Evolutionary conservation across 2,329 filamentous ascomycete genomes (phyloP).

Genomic region (Kalmusia sp.): DNA sequence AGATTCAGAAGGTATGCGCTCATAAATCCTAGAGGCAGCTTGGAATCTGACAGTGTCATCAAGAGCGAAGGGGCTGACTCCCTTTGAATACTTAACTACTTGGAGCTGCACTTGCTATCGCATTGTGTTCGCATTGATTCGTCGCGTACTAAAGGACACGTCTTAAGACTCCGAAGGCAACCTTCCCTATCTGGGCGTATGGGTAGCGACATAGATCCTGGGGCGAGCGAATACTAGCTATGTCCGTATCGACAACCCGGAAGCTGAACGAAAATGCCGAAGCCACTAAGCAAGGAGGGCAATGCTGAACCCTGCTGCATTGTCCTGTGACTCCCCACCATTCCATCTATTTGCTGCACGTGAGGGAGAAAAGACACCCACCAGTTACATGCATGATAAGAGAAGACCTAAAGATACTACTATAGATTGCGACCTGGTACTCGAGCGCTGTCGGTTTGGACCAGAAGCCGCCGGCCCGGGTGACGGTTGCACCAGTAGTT

Average conservation of each 20-base stretch:
- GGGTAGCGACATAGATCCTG: background rate
- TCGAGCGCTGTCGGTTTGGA: background rate
- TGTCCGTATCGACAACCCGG: conserved; percentile 4
- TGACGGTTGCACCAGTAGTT: background rate
- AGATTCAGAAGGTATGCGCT: background rate
- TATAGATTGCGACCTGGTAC: conserved; percentile 5
- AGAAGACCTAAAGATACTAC: background rate
- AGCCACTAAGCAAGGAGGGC: conserved; percentile 10
- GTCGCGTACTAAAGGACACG: conserved; percentile 5
- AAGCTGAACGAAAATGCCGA: conserved; percentile 9
- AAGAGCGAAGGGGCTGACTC: conserved; percentile 3
- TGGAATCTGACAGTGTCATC: conserved; percentile 7
- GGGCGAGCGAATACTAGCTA: conserved; percentile 2
- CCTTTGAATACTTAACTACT: conserved; percentile 5
- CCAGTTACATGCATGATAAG: conserved; percentile 4
- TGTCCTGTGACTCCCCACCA: conserved; percentile 8
- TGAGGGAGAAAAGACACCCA: background rate
- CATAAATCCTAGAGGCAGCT: background rate
- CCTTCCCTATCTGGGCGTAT: conserved; percentile 6
- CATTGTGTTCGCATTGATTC: conserved; percentile 3
- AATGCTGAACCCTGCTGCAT: conserved; percentile 3
- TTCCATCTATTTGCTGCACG: conserved; percentile 3
- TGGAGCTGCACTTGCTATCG: conserved; percentile 1
- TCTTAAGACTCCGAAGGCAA: conserved; percentile 7
- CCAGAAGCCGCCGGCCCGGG: conserved; percentile 1